Base-by-base conservation (phyloP, 768 basidiomycete genomes). In the Leucogyrophana mollusca region DNA sequence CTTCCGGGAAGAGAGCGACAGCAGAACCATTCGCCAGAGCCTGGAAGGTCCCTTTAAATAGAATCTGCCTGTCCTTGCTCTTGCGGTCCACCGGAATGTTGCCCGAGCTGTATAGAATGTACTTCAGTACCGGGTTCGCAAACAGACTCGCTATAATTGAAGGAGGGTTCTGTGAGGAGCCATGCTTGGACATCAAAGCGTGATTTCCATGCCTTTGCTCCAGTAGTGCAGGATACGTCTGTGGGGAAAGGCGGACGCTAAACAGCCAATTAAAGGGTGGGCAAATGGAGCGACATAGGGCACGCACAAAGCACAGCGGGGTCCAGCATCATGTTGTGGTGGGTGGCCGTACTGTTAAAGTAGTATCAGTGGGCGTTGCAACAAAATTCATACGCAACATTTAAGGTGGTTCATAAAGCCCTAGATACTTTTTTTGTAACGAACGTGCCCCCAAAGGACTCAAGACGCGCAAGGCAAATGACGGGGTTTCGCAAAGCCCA, bases 11-110 rank as follows among this genome's bases (percentile, higher is more conserved):
- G 34, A 98, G 75, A 6, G 92, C 95, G 44, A 99, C 90, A 16
- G 83, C 89, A 51, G 85, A 77, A 13, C 88, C 90, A n/a, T 72
- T 71, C 14, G 82, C 76, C 33, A 99, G 76, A 1, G 87, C 85
- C 42, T 95, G 87, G 56, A 97, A 86, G 0, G 94, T 96, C 34
- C 91, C 89, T 52, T 81, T 79, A 71, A 96, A 94, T 14, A 98
- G 73, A 16, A 80, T 78, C 58, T 88, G 87, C 45, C 92, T 85
- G 69, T 99, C 94, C 70, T 91, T 92, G 50, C 80, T 90, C 70
- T 90, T 94, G 50, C 96, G 82, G 66, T 96, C 94, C 27, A 98
- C 95, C 18, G 95, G 94, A 53, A 99, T 94, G 65, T 96, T 96
- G n/a, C 96, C 94, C 2, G 95, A 88, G 50, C 88, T 87, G 43